A percentile compares a stretch with the other conserved stretches of the same genome.
Conservation (phyloP, 306 rosid genomes). For the Lagenaria siceraria region DNA sequence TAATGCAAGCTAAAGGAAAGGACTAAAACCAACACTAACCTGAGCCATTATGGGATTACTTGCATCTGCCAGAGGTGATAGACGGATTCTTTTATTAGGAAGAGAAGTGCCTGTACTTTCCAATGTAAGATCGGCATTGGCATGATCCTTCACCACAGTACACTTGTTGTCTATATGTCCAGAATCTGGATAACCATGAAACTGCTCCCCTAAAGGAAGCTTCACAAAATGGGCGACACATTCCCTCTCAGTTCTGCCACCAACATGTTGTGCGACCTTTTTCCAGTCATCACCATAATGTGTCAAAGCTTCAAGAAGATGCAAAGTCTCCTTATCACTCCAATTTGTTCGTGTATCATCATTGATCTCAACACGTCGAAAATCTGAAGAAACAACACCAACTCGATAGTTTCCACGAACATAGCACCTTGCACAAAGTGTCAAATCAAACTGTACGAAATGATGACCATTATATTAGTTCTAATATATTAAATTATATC, state of each 20-base stretch:
- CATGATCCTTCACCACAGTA: constrained; percentile 19
- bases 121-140: constrained; percentile 24
- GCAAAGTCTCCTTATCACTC: constrained; percentile 71
- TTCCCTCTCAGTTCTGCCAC: constrained; percentile 81
- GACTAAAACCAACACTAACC: constrained; percentile 22
- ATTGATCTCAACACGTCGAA: constrained; percentile 81
- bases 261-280: constrained; percentile 82
- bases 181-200: constrained; percentile 23
- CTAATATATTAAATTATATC: neutral
- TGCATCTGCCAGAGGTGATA: constrained; percentile 92
- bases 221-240: constrained; percentile 67
- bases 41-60: constrained; percentile 99
- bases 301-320: constrained; percentile 65
- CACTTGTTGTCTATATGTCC: constrained; percentile 8
- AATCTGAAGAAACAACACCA: constrained; percentile 73
- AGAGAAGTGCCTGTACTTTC: constrained; percentile 22
- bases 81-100: constrained; percentile 45
- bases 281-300: constrained; percentile 88
- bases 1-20: neutral
- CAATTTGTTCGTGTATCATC: constrained; percentile 60
- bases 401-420: constrained; percentile 84
- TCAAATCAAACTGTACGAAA: constrained; percentile 49
- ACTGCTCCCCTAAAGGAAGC: constrained; percentile 77
- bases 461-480: neutral
- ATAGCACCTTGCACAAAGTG: constrained; percentile 91